Base-by-base conservation (phyloP, 2,329 filamentous ascomycete species). In the Decorospora gaudefroyi region DNA sequence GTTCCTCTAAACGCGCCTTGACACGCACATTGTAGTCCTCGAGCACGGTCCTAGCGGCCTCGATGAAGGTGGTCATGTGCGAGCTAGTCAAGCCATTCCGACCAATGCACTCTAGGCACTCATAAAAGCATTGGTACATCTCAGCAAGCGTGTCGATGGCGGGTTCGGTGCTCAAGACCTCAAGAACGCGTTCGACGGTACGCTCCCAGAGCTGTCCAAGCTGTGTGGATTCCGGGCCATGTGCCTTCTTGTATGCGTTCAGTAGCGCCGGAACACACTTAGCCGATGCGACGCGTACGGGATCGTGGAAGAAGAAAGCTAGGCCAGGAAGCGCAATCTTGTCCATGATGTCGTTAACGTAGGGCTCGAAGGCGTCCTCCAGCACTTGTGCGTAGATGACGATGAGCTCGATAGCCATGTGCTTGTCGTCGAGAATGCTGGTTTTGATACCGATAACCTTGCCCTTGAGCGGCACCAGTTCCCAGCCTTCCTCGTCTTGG, bases 121-220 rank as follows among this genome's bases (percentile, higher is more conserved):
- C 93, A 71, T 99, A 99, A 77, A 99, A 99, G 76, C 93, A 99
- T 72, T 97, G 92, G 73, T 96, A 99, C 90, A 99, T 96, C 74
- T 97, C 93, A 1, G 93, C 92, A 32, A 99, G 80, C 0, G 93
- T 96, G 62, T 99, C 93, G 46, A 99, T 91, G 1, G 91, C 90
- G 13, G 93, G 92, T 74, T 99, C 93, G 0, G 91, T 91, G 50
- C 86, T 89, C 26, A 99, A 80, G 1, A 96, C 91, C 70, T 97
- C 93, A 8, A 99, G 83, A 23, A 97, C 81, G 74, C 96, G 96
- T 61, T 89, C 87, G 7, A 93, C 85, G 3, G 91, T 95, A 42
- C 81, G 84, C 50, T 80, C 81, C 93, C 93, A 99, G 34, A 99
- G 80, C 29, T 83, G 80, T n/a, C 78, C 80, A 42, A 97, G 83